phyloP scores from a whole-genome alignment of 176 grass and related monocot genomes.

The Hyparrhenia diplandra region DNA sequence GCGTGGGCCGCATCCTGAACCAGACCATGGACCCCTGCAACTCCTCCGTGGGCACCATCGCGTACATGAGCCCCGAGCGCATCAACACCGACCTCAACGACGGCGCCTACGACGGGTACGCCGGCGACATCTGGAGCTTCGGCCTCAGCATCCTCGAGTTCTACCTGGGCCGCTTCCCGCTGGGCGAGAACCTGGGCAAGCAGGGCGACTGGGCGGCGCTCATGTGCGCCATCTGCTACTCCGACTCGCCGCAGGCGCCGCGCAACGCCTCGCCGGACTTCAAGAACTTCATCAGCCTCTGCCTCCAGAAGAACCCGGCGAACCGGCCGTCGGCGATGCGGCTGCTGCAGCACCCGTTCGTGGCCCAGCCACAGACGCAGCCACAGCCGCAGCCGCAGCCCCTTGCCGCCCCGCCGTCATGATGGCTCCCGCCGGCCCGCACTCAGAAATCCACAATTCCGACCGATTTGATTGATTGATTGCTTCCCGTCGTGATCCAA shows the following conservation, averaged over 20 bases:
- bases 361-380: constrained; percentile 38
- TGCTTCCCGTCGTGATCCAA: constrained; percentile 20
- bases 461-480: background rate
- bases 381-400: constrained; percentile 32
- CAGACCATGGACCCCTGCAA: constrained; percentile 93
- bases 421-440: background rate
- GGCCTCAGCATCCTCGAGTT: constrained; percentile 97
- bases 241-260: constrained; percentile 66
- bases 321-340: constrained; percentile 46
- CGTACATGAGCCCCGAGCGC: constrained; percentile 96
- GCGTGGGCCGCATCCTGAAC: constrained; percentile 59
- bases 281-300: constrained; percentile 71
- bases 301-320: constrained; percentile 86
- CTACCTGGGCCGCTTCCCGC: constrained; percentile 82
- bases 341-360: constrained; percentile 89
- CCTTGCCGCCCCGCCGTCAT: constrained; percentile 34
- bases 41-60: constrained; percentile 46
- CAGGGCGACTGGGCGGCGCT: constrained; percentile 90
- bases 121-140: constrained; percentile 91
- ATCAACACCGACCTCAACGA: constrained; percentile 94
- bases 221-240: constrained; percentile 93
- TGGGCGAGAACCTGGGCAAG: constrained; percentile 77
- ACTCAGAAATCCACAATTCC: background rate
- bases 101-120: constrained; percentile 69
- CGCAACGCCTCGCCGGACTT: constrained; percentile 61